Percentiles rank a stretch among this genome's conserved stretches.
Evolutionary conservation across 331 rosid genomes (phyloP).

Genomic region (Stylosanthes scabra): DNA sequence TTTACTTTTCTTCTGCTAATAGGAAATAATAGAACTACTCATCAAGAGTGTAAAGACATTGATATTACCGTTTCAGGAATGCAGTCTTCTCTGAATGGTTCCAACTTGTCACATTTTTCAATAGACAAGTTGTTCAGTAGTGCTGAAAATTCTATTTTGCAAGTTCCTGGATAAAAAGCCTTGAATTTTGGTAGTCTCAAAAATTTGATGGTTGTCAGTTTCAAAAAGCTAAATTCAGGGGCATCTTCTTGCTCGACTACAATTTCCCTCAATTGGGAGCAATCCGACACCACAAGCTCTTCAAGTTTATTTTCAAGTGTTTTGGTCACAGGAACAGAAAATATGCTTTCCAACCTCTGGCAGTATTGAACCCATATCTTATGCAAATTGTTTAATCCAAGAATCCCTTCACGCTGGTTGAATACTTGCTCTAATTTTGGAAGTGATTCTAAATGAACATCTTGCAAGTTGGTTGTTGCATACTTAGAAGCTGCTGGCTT

Average conservation of each 20-base stretch:
- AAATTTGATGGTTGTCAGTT: neutral
- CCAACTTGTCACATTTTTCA: neutral
- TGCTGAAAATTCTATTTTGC: neutral
- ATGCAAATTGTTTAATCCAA: constrained; percentile 3
- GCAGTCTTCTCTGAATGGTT: neutral
- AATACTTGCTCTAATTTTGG: constrained; percentile 33
- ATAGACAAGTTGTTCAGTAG: constrained; percentile 1
- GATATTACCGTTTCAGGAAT: no score
- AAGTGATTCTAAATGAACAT: constrained; percentile 10
- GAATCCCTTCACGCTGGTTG: neutral
- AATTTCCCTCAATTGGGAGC: constrained; percentile 15
- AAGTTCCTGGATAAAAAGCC: constrained; percentile 18
- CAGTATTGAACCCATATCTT: constrained; percentile 7
- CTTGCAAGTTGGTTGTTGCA: neutral
- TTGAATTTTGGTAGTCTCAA: neutral
- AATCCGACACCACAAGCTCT: neutral
- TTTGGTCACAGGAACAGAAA: constrained; percentile 13
- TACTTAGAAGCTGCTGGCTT: neutral
- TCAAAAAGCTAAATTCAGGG: neutral
- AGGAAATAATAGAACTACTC: no score
- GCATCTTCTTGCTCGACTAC: neutral
- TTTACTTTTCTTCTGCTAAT: no score
- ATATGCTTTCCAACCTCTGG: constrained; percentile 6
- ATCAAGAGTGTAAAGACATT: no score
- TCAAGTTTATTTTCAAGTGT: constrained; percentile 7